Evolutionary conservation across 148 eudicot genomes (phyloP).

Genomic region (Oxyria digyna): DNA sequence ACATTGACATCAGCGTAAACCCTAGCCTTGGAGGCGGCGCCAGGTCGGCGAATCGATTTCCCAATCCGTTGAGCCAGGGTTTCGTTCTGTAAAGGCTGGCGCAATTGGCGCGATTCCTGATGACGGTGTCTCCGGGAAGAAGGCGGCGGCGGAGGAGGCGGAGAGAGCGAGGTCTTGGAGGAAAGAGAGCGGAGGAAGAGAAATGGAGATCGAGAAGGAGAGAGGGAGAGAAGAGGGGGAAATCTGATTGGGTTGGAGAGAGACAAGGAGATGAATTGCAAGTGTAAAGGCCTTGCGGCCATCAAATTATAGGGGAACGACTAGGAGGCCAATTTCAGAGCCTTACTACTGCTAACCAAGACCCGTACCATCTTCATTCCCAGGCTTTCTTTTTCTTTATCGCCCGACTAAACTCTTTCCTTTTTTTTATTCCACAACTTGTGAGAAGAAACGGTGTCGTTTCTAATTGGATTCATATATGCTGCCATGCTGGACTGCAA

Average conservation of each 20-base stretch:
- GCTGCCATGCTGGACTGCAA: too few relatives aligned
- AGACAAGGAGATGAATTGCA: constrained; percentile 2
- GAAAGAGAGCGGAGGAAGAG: constrained; percentile 2
- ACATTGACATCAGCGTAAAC: constrained; percentile 55
- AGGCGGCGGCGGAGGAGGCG: constrained; percentile 15
- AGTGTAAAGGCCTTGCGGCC: constrained; percentile 3
- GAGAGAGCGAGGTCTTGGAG: constrained; percentile 6
- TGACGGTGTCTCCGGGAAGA: constrained; percentile 14
- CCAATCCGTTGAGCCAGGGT: constrained; percentile 68
- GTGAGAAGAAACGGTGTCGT: background rate
- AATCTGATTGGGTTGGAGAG: constrained; percentile 1
- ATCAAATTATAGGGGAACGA: background rate
- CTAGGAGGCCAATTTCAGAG: background rate
- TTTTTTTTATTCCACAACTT: background rate
- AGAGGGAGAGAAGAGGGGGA: background rate
- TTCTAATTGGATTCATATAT: too few relatives aligned
- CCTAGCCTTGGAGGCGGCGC: constrained; percentile 58
- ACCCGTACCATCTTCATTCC: background rate
- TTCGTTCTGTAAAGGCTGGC: constrained; percentile 14
- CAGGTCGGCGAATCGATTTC: constrained; percentile 49
- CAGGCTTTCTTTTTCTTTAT: background rate
- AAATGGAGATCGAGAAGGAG: background rate
- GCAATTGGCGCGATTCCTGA: background rate
- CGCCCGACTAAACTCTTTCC: too few relatives aligned
- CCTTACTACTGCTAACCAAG: background rate